A percentile compares a stretch with the other conserved stretches of the same genome.
These are phyloP conservation scores for Eleusine coracana DNA, from an alignment of 176 grass and related monocot species.

Conservation along the genomic window DNA sequence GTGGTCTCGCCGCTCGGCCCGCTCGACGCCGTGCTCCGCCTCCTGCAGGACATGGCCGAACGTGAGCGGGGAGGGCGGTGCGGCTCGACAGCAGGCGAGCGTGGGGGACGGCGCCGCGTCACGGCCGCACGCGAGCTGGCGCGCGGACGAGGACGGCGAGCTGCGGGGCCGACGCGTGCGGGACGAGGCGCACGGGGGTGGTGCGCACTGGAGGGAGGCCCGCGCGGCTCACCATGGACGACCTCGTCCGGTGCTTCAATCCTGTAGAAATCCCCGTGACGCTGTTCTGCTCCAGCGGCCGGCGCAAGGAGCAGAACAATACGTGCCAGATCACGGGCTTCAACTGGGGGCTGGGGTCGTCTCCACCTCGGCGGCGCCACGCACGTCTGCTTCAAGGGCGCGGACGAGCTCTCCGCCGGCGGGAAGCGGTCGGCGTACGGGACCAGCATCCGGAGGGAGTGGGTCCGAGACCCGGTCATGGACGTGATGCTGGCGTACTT, in stretches of 20 bases:
- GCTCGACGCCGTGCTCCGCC: no score
- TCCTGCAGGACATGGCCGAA: no score
- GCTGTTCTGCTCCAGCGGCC: conserved; percentile 70
- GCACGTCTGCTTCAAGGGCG: conserved; percentile 82
- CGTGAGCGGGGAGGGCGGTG: no score
- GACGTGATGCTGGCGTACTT: conserved; percentile 84
- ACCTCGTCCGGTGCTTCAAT: conserved; percentile 50
- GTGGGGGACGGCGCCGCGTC: no score
- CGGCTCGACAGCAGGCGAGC: no score
- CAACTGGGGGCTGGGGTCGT: conserved; percentile 83
- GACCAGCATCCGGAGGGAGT: conserved; percentile 61
- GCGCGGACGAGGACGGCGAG: no score
- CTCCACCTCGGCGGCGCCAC: conserved; percentile 65
- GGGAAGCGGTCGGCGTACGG: conserved; percentile 65
- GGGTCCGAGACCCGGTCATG: conserved; percentile 64
- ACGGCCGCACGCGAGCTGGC: no score
- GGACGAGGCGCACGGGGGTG: no score
- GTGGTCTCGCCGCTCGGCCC: no score
- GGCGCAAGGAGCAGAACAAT: conserved; percentile 94
- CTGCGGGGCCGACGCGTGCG: no score
- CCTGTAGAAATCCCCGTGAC: conserved; percentile 68
- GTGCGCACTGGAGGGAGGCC: background rate
- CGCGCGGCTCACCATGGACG: conserved; percentile 62
- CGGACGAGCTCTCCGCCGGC: conserved; percentile 71
- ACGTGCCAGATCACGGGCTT: conserved; percentile 66